A percentile compares a stretch with the other conserved stretches of the same genome.
phyloP scores from a whole-genome alignment of 225 moss, liverwort and hornwort genomes.

The Rhytidiadelphus loreus region DNA sequence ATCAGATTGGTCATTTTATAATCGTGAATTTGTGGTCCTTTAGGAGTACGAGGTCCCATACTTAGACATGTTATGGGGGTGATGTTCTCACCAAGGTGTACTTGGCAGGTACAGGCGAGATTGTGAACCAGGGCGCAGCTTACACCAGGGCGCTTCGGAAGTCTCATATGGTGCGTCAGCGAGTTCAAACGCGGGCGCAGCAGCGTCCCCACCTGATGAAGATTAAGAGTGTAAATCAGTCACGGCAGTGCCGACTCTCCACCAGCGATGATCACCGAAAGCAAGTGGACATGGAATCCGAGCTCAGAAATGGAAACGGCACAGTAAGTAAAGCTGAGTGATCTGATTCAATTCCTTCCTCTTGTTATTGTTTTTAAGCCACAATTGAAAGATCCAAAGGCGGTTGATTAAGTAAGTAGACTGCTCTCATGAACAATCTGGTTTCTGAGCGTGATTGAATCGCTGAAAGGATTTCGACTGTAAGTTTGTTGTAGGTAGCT shows the following conservation, averaged over 20 bases:
- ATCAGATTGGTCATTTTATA: background rate
- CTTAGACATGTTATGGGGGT: no score
- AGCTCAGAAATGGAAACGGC: background rate
- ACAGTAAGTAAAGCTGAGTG: background rate
- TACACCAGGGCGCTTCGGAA: constrained; percentile 26
- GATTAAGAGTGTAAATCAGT: background rate
- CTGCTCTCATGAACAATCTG: background rate
- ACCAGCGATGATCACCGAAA: background rate
- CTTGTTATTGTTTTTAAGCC: background rate
- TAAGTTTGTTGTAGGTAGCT: background rate
- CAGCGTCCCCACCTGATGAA: background rate
- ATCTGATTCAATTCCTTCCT: background rate
- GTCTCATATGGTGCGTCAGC: constrained; percentile 12
- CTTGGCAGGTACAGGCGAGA: background rate
- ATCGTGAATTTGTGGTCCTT: background rate
- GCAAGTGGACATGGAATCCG: background rate
- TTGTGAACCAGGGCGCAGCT: background rate
- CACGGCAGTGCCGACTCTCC: background rate
- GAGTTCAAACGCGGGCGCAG: background rate
- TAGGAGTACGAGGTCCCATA: background rate
- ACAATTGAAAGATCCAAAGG: background rate
- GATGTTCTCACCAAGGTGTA: background rate
- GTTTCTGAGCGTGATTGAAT: background rate
- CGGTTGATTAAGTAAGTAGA: background rate
- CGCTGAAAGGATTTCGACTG: background rate